phyloP scores from a whole-genome alignment of 2,329 filamentous ascomycete species.

The Aureobasidium lini region DNA sequence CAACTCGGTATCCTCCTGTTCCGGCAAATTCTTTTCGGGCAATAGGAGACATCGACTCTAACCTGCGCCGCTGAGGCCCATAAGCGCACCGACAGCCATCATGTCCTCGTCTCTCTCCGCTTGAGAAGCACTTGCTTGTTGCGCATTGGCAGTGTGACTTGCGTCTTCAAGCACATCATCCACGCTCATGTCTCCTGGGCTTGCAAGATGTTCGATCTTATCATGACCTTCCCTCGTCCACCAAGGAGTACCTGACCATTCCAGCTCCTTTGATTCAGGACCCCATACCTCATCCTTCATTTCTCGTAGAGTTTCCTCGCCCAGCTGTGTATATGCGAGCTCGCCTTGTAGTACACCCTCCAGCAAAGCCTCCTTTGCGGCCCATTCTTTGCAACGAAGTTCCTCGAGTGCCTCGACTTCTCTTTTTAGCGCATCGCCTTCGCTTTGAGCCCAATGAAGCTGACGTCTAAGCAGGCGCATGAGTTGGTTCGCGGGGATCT shows the following conservation, averaged over 20 bases:
- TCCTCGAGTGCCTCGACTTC: conserved; percentile 63
- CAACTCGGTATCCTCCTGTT: neutral
- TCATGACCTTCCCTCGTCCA: neutral
- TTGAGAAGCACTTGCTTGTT: conserved; percentile 20
- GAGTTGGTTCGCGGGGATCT: conserved; percentile 58
- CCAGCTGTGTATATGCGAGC: conserved; percentile 42
- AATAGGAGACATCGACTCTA: neutral
- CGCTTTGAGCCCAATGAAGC: conserved; percentile 63
- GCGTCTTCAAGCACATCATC: neutral
- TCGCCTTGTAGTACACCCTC: conserved; percentile 66
- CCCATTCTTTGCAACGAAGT: conserved; percentile 63
- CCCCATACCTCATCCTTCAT: conserved; percentile 9
- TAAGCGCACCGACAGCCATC: conserved; percentile 18
- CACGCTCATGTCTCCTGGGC: neutral
- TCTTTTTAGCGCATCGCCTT: conserved; percentile 54
- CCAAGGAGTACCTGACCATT: neutral
- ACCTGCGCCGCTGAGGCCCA: conserved; percentile 16
- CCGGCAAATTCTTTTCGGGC: too few relatives aligned
- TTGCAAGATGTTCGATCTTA: neutral
- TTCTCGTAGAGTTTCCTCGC: conserved; percentile 21
- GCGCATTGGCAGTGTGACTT: neutral
- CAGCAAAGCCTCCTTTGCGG: conserved; percentile 71
- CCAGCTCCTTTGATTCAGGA: conserved; percentile 1
- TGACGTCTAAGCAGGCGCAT: conserved; percentile 57
- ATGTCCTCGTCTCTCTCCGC: conserved; percentile 17